phyloP scores from a whole-genome alignment of 768 basidiomycete genomes.

The Imleria badia region DNA sequence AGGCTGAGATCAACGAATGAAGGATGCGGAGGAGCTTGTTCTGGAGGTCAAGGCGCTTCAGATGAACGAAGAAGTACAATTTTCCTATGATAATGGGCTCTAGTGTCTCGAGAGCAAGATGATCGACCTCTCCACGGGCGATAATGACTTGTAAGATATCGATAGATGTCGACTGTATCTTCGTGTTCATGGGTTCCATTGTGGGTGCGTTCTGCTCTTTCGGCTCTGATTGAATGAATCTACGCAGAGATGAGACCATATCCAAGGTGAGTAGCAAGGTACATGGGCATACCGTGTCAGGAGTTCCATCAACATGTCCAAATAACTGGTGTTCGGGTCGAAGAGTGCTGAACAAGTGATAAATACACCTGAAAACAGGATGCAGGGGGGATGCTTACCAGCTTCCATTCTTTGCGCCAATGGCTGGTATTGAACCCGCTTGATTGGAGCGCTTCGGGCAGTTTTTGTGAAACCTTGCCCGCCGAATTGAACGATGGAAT shows the following conservation, averaged over 20 bases:
- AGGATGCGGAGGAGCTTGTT: constrained; percentile 91
- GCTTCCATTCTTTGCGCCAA: constrained; percentile 60
- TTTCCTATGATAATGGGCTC: constrained; percentile 74
- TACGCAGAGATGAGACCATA: constrained; percentile 29
- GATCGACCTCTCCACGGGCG: constrained; percentile 77
- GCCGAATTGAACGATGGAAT: constrained; percentile 80
- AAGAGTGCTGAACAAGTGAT: constrained; percentile 27
- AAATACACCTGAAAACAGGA: constrained; percentile 1
- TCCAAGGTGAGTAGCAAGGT: background rate
- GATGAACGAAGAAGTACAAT: constrained; percentile 72
- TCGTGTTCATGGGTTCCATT: constrained; percentile 61
- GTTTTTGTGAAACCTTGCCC: constrained; percentile 85
- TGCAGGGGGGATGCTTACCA: constrained; percentile 40
- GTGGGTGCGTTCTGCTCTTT: constrained; percentile 41
- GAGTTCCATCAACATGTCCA: constrained; percentile 74
- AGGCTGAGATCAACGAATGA: constrained; percentile 78
- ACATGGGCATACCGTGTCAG: constrained; percentile 69
- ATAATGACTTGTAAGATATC: constrained; percentile 84
- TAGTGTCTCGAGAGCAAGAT: constrained; percentile 55
- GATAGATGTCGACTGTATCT: constrained; percentile 70
- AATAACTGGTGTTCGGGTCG: constrained; percentile 62
- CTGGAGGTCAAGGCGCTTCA: constrained; percentile 75
- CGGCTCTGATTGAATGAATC: constrained; percentile 80
- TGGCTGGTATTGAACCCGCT: constrained; percentile 61
- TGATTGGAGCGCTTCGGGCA: constrained; percentile 61